A percentile compares a stretch with the other conserved stretches of the same genome.
Evolutionary conservation across 495 filamentous ascomycete genomes (phyloP).

Genomic region (Talaromyces adpressus): DNA sequence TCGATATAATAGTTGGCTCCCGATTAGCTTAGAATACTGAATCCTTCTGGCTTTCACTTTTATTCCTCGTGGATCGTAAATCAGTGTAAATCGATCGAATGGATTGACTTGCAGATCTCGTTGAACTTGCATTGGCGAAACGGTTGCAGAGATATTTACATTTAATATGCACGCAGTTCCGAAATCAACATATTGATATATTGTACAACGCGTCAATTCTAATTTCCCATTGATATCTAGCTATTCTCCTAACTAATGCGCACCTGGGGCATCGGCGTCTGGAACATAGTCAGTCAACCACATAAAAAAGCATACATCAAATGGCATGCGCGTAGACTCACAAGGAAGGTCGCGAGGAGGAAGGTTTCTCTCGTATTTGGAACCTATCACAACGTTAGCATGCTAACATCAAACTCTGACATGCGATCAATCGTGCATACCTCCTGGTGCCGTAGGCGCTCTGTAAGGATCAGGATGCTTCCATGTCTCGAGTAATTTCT

Average conservation of each 20-base stretch:
- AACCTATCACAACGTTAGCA: slow-evolving; percentile 47
- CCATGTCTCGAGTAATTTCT: slow-evolving; percentile 83
- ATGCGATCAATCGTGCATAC: slow-evolving; percentile 42
- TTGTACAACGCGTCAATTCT: neutral
- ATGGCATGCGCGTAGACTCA: slow-evolving; percentile 43
- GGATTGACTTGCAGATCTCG: neutral
- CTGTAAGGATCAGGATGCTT: slow-evolving; percentile 94
- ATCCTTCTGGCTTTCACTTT: neutral
- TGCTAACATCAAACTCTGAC: neutral
- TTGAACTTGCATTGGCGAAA: neutral
- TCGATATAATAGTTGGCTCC: neutral
- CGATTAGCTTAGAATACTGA: slow-evolving; percentile 5
- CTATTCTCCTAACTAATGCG: slow-evolving; percentile 8
- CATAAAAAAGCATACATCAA: neutral
- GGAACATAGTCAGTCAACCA: neutral
- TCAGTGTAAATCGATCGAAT: neutral
- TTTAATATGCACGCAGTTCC: neutral
- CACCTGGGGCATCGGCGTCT: slow-evolving; percentile 14
- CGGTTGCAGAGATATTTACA: neutral
- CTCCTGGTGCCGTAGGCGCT: slow-evolving; percentile 86
- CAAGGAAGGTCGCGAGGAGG: slow-evolving; percentile 71
- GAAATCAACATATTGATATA: neutral
- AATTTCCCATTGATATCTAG: neutral
- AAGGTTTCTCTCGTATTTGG: slow-evolving; percentile 93
- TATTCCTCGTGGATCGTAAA: neutral